Base-by-base conservation (phyloP, 495 filamentous ascomycete species). In the Aspergillus indologenus region DNA sequence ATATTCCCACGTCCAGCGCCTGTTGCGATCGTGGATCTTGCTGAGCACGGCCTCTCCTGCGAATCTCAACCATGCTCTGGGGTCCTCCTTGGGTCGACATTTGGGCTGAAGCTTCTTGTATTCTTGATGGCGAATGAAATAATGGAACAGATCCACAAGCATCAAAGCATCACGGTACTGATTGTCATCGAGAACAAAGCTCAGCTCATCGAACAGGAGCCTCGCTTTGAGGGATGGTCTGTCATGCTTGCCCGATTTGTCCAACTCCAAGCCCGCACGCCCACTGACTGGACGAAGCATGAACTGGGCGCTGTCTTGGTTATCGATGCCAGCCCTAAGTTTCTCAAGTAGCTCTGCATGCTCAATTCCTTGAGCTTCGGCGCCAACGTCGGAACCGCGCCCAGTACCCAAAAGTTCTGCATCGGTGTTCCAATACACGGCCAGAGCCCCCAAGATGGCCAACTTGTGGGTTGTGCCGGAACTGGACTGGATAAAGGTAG, bases 381-480 rank as follows among this genome's bases (percentile, higher is more conserved):
- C 83, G 26, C 81, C 82, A 42, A 78, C 68, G 54, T 83, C 76
- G 44, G 75, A 75, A 12, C 84, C 85, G 45, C 80, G 81, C 1
- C 92, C 91, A 18, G 86, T 85, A 7, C 91, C 90, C 56, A 97
- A 73, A 3, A 98, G 82, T 31, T 85, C 77, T 9, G 91, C 83
- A 74, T 98, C 92, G 9, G 94, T 98, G 69, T 98, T 92, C 95
- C 95, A 98, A 75, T 98, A 98, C 2, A 97, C 83, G 1, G 94
- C 90, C 51, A 98, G 74, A 11, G 91, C 90, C 11, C 88, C 89
- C 40, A 98, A 81, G 21, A 87, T 90, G 2, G 92, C 94, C 22
- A 98, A 77, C 71, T 98, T 98, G 73, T 98, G 90, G 14, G 92
- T 96, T 3, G 88, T 87, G 21, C 81, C 79, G 14, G 85, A 84